phyloP scores from a whole-genome alignment of 257 asterid species.

The Petrea volubilis region DNA sequence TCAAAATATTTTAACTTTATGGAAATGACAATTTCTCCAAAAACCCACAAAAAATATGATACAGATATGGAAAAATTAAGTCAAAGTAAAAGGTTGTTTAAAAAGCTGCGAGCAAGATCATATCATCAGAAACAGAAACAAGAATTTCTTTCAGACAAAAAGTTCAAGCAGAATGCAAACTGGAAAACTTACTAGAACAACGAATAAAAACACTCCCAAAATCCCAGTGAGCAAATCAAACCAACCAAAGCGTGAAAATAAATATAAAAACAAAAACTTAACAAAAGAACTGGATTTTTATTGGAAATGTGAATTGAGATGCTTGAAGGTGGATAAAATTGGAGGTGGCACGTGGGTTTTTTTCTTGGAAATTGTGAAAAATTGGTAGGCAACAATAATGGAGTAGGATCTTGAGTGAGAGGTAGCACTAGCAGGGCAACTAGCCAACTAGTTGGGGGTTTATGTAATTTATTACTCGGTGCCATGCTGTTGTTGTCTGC shows the following conservation, averaged over 20 bases:
- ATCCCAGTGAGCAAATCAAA: neutral
- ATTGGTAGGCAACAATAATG: conserved; percentile 23
- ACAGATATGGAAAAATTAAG: neutral
- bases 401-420: conserved; percentile 22
- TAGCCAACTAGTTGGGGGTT: conserved; percentile 24
- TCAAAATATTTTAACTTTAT: neutral
- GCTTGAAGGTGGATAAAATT: conserved; percentile 6
- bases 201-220: neutral
- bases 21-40: conserved; percentile 16
- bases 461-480: conserved; percentile 26
- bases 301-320: conserved; percentile 28
- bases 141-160: neutral
- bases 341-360: conserved; percentile 31
- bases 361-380: conserved; percentile 27
- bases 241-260: neutral
- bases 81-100: neutral
- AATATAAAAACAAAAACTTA: neutral
- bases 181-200: conserved; percentile 7
- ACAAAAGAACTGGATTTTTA: conserved; percentile 15
- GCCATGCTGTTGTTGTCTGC: conserved; percentile 23
- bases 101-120: neutral
- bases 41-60: conserved; percentile 12
- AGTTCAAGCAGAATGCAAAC: neutral
- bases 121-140: neutral
- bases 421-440: neutral